Evolutionary conservation across 2,329 filamentous ascomycete species (phyloP).

Genomic region (Aureobasidium lini): DNA sequence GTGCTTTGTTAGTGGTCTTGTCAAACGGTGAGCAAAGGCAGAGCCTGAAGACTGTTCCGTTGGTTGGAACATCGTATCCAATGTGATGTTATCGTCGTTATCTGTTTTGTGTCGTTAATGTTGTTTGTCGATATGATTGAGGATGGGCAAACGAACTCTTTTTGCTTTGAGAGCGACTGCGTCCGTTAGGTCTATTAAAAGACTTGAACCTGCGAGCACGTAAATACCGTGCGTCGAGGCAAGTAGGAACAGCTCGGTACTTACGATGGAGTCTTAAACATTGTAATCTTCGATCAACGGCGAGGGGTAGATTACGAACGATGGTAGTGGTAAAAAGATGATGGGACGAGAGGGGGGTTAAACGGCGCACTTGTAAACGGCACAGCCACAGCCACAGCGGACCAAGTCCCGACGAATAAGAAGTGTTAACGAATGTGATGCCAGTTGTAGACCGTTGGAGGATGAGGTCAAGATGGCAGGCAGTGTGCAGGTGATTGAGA

Average conservation of each 20-base stretch:
- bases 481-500: conserved; percentile 1
- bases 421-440: conserved; percentile 3
- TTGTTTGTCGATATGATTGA: not conserved
- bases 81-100: conserved; percentile 1
- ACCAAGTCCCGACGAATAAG: not conserved
- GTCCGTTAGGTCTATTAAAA: conserved; percentile 4
- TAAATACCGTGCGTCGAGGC: not conserved
- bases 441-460: not conserved
- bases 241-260: not conserved
- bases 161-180: not conserved
- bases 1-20: conserved; percentile 9
- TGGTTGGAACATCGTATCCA: not conserved
- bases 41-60: not conserved
- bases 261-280: conserved; percentile 13
- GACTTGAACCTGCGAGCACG: conserved; percentile 1
- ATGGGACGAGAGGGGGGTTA: not conserved
- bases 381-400: conserved; percentile 10
- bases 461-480: conserved; percentile 2
- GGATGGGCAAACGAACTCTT: not conserved
- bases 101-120: not conserved
- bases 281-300: conserved; percentile 4
- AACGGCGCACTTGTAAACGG: conserved; percentile 7
- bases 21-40: not conserved
- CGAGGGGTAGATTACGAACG: conserved; percentile 10
- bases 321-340: conserved; percentile 1